Base-by-base conservation (phyloP, 2,329 filamentous ascomycete species). In the Hirsutella minnesotensis region DNA sequence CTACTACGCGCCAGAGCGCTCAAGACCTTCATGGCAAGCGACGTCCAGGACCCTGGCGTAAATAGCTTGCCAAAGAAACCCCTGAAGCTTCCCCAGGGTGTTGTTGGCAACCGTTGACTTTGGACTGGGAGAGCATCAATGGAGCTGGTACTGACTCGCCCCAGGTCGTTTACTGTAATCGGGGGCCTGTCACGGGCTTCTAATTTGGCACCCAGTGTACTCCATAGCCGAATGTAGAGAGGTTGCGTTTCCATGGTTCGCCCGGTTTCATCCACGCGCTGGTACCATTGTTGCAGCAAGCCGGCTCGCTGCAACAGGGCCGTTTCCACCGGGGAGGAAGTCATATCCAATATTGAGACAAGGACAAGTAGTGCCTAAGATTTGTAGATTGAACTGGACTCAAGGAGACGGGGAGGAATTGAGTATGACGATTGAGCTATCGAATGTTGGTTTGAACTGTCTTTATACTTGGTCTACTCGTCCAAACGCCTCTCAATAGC, bases 151-250 rank as follows among this genome's bases (percentile, higher is more conserved):
- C 34, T 19, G 19, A 5, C 21, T 15, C 3, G 24, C 24, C 7
- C 24, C 12, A 27, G 24, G 24, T 27, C 24, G 24, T 12, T 27
- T 27, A 27, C 15, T 16, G 39, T 41, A 9, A 3, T 34, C 16
- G 21, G 15, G 18, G 39, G 39, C 30, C 30, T n/a, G 39, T 35
- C 29, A 18, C 22, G 39, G n/a, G 8, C 30, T 34, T 41, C 29
- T 20, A 41, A 18, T n/a, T 22, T 41, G 19, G 39, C 39, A 4
- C 39, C 39, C 5, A 41, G 39, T 34, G 31, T 41, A n/a, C 30
- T 35, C 39, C 39, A 41, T 5, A 41, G 39, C 30, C 39, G 30
- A 29, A 41, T 18, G 16, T 41, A 41, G n/a, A 41, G 39, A 35
- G 39, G 39, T 15, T 34, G 39, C 3, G 27, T 41, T 41, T 34